Percentiles rank a stretch among this genome's conserved stretches.
These are phyloP conservation scores for Parmelia sp. DNA, from an alignment of 495 filamentous ascomycete species.

Conservation along the genomic window DNA sequence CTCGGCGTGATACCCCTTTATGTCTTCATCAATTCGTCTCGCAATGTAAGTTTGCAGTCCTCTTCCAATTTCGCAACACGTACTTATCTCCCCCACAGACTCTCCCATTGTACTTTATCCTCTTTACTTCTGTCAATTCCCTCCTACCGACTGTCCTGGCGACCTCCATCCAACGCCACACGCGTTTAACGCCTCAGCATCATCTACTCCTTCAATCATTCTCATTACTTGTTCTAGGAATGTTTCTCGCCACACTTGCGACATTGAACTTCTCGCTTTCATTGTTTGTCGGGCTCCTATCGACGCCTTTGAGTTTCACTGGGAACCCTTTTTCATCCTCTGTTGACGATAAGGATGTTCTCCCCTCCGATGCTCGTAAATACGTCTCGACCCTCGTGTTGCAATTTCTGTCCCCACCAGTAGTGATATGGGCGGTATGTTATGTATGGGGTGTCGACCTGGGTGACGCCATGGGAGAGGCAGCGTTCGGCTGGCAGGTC, in stretches of 20 bases:
- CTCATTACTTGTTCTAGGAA: slow-evolving; percentile 83
- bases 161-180: slow-evolving; percentile 40
- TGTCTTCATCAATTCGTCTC: slow-evolving; percentile 69
- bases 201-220: slow-evolving; percentile 78
- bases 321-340: slow-evolving; percentile 29
- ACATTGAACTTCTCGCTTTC: slow-evolving; percentile 95
- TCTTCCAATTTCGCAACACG: not conserved
- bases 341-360: slow-evolving; percentile 9
- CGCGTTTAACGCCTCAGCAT: slow-evolving; percentile 58
- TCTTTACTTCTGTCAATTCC: slow-evolving; percentile 53
- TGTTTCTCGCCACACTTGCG: slow-evolving; percentile 84
- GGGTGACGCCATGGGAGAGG: slow-evolving; percentile 58
- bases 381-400: slow-evolving; percentile 38
- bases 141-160: slow-evolving; percentile 55
- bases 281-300: slow-evolving; percentile 74
- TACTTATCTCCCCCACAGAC: slow-evolving; percentile 6
- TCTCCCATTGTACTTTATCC: slow-evolving; percentile 39
- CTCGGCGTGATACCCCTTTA: slow-evolving; percentile 79
- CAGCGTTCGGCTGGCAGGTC: slow-evolving; percentile 85
- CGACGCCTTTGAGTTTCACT: slow-evolving; percentile 69
- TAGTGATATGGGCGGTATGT: slow-evolving; percentile 50
- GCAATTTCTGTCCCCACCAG: slow-evolving; percentile 58
- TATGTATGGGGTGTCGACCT: slow-evolving; percentile 46
- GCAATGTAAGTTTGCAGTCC: slow-evolving; percentile 47
- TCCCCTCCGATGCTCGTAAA: slow-evolving; percentile 20